These are phyloP conservation scores for Raffaelea arxii DNA, from an alignment of 2,329 filamentous ascomycete species.

Conservation along the genomic window DNA sequence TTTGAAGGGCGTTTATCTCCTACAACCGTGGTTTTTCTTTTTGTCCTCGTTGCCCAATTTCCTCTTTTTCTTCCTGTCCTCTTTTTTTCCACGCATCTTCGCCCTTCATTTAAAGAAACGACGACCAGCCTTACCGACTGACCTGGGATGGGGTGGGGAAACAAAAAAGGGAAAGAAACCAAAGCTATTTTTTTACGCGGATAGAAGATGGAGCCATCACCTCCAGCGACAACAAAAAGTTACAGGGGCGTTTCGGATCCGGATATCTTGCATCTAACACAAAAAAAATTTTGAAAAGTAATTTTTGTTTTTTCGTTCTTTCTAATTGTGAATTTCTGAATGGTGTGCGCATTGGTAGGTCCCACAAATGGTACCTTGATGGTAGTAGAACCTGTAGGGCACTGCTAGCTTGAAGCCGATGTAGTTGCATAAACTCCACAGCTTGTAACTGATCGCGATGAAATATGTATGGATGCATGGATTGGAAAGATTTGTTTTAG, in stretches of 20 bases:
- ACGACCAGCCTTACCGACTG: too few relatives aligned
- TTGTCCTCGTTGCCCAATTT: too few relatives aligned
- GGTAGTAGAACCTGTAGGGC: too few relatives aligned
- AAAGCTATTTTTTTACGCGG: conserved; percentile 34
- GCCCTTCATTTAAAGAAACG: neutral
- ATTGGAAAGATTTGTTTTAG: too few relatives aligned
- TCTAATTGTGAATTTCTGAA: neutral
- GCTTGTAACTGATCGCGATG: too few relatives aligned
- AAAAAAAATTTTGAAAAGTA: conserved; percentile 23
- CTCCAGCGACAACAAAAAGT: conserved; percentile 17
- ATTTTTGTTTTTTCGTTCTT: neutral
- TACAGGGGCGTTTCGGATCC: conserved; percentile 61
- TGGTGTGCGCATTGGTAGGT: too few relatives aligned
- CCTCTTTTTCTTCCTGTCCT: conserved; percentile 22
- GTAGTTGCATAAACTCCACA: too few relatives aligned
- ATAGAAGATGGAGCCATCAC: conserved; percentile 61
- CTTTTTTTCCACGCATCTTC: neutral
- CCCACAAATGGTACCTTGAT: too few relatives aligned
- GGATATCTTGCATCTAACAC: conserved; percentile 68
- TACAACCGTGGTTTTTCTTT: neutral
- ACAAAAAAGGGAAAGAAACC: neutral
- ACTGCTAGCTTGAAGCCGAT: too few relatives aligned
- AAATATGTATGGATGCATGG: too few relatives aligned
- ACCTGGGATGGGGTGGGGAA: neutral
- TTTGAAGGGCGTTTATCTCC: too few relatives aligned